Evolutionary conservation across 768 basidiomycete genomes (phyloP), one percentile per base, ranked within the genome.

Genomic region (Candolleomyces aberdarensis): DNA sequence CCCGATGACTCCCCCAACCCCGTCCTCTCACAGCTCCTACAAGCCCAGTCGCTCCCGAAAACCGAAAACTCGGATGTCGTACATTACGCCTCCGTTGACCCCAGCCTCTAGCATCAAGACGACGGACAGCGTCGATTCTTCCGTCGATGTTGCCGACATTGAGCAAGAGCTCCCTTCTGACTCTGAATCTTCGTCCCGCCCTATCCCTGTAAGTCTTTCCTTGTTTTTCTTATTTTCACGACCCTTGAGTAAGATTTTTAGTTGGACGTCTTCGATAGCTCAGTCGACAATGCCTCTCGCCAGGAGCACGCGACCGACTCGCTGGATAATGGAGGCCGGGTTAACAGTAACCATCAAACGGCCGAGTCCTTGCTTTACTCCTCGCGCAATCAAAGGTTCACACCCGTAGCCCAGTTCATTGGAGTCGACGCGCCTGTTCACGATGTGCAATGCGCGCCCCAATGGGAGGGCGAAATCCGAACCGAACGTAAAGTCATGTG

Each of bases 51-150:
- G 71, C 43, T 73, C 73, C 29, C 68, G 71, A 26, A 75, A 76
- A 74, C 70, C 54, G 75, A 79, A 36, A 68, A 71, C 43, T 67
- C 71, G 1, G 70, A 74, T 61, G 64, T 73, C 22, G 75, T 86
- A 47, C 76, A 55, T 88, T 56, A 89, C 88, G 0, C 88, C 88
- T 39, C 89, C 88, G 11, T 79, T 90, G 48, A 89, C 88, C 1
- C 88, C 88, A 0, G 85, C 88, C 0, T 87, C 85, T 13, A 81
- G 80, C 62, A 72, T 81, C 49, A 71, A 71, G 56, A 79, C 79
- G 2, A 69, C 71, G 2, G 69, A 70, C 36, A 78, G 76, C 60
- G 60, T 67, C 17, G 78, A 76, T 13, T 74, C 74, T 8, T 58
- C 63, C 7, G 65, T 56, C n/a, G 63, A 36, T 22, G 51, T 62